Conservation (phyloP, 2,329 filamentous ascomycete genomes). For the Colletotrichum musicola region DNA sequence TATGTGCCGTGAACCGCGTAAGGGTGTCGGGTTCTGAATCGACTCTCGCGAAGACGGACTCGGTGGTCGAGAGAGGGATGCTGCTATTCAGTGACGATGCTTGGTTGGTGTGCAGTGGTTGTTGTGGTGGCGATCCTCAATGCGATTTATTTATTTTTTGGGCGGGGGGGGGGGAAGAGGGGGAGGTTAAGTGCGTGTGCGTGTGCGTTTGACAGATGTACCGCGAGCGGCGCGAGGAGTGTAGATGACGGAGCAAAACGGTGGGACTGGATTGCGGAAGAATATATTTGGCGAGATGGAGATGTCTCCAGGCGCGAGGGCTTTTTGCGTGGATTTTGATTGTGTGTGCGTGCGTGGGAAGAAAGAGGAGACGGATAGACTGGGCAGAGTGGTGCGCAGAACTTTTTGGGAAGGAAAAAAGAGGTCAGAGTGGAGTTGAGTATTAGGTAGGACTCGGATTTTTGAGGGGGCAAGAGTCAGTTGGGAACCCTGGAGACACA, state of each 20-base stretch:
- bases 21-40: conserved; percentile 35
- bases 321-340: conserved; percentile 19
- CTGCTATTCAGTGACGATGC: conserved; percentile 13
- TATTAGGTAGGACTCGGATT: no score
- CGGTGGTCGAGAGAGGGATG: conserved; percentile 27
- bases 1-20: conserved; percentile 36
- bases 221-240: conserved; percentile 19
- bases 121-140: conserved; percentile 14
- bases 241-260: conserved; percentile 12
- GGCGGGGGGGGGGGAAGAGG: no score
- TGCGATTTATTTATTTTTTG: conserved; percentile 12
- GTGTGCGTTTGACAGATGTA: conserved; percentile 10
- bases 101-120: conserved; percentile 3
- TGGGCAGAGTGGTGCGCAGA: conserved; percentile 18
- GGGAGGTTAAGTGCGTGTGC: neutral
- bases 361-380: conserved; percentile 17
- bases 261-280: conserved; percentile 14
- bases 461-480: conserved; percentile 15
- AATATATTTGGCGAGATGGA: conserved; percentile 12
- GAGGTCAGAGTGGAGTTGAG: conserved; percentile 19
- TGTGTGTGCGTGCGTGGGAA: conserved; percentile 7
- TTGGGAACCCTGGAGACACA: conserved; percentile 11
- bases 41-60: conserved; percentile 36
- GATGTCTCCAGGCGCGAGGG: conserved; percentile 1
- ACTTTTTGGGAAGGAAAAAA: neutral